Evolutionary conservation across 148 eudicot species (phyloP).

Genomic region (Camellia lanceoleosa): DNA sequence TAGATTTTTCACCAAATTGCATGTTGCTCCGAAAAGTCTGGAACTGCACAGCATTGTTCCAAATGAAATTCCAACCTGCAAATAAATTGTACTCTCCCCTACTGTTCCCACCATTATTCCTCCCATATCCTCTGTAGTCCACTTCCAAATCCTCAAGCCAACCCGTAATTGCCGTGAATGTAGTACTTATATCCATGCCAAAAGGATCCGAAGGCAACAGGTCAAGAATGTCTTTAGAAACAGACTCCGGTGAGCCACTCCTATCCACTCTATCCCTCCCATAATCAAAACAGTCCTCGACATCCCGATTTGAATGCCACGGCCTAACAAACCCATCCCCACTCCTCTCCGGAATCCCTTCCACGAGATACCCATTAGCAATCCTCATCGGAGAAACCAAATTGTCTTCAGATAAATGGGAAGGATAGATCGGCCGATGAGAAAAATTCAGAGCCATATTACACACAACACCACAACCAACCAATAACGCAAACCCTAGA

Average conservation of each 20-base stretch:
- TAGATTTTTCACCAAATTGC: slow-evolving; percentile 28
- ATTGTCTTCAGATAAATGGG: slow-evolving; percentile 53
- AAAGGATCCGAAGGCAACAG: slow-evolving; percentile 92
- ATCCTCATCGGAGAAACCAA: slow-evolving; percentile 54
- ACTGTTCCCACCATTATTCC: slow-evolving; percentile 22
- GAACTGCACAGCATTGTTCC: slow-evolving; percentile 46
- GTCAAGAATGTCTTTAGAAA: slow-evolving; percentile 50
- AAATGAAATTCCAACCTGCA: slow-evolving; percentile 54
- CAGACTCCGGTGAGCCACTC: slow-evolving; percentile 41
- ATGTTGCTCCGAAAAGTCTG: slow-evolving; percentile 34
- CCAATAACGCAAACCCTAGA: slow-evolving; percentile 6
- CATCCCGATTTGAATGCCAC: slow-evolving; percentile 23
- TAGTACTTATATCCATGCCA: slow-evolving; percentile 79
- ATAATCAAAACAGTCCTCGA: slow-evolving; percentile 33
- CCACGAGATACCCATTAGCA: slow-evolving; percentile 41
- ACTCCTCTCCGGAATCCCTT: slow-evolving; percentile 44
- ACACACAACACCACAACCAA: slow-evolving; percentile 6
- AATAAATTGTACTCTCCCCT: slow-evolving; percentile 39
- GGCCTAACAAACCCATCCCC: slow-evolving; percentile 32
- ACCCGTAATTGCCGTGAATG: slow-evolving; percentile 73
- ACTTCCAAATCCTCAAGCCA: slow-evolving; percentile 62
- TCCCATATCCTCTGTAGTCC: slow-evolving; percentile 50
- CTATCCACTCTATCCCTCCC: slow-evolving; percentile 35
- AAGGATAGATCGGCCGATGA: slow-evolving; percentile 59
- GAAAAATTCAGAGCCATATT: slow-evolving; percentile 80